A percentile compares a stretch with the other conserved stretches of the same genome.
phyloP scores from a whole-genome alignment of 305 asterid genomes.

The Plantago coronopus region DNA sequence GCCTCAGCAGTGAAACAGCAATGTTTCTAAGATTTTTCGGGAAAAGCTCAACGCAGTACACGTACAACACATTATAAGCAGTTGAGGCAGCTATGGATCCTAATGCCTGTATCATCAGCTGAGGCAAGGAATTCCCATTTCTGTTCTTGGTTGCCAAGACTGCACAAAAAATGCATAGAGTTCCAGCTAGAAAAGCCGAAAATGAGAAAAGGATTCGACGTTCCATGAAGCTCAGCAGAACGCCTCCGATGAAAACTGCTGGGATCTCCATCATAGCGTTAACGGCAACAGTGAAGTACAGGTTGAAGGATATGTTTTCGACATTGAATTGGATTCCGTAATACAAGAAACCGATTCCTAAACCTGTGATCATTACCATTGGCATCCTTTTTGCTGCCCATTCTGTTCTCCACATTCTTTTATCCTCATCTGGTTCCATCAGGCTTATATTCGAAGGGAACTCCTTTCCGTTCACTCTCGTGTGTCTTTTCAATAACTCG shows the following conservation, averaged over 20 bases:
- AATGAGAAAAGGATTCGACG: constrained; percentile 42
- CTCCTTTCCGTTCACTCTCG: constrained; percentile 44
- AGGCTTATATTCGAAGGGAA: constrained; percentile 36
- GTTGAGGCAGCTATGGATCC: constrained; percentile 51
- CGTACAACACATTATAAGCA: constrained; percentile 45
- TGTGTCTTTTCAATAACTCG: constrained; percentile 40
- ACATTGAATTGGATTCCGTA: constrained; percentile 59
- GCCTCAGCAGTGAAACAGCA: constrained; percentile 48
- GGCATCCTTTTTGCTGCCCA: constrained; percentile 57
- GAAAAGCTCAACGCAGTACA: constrained; percentile 51
- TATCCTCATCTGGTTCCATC: constrained; percentile 26
- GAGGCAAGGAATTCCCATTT: constrained; percentile 34
- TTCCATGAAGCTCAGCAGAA: constrained; percentile 34
- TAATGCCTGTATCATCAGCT: constrained; percentile 35
- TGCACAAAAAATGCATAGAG: constrained; percentile 36
- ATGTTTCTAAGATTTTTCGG: constrained; percentile 44
- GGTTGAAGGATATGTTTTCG: constrained; percentile 50
- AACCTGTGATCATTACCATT: constrained; percentile 46
- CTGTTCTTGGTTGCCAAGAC: constrained; percentile 26
- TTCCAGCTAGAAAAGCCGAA: constrained; percentile 38
- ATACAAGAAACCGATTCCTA: constrained; percentile 50
- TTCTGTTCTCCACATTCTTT: constrained; percentile 6
- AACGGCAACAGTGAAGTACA: constrained; percentile 44
- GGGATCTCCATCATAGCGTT: constrained; percentile 63
- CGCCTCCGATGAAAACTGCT: constrained; percentile 47